Evolutionary conservation across 768 basidiomycete genomes (phyloP).

Genomic region (Lactarius sanguifluus): DNA sequence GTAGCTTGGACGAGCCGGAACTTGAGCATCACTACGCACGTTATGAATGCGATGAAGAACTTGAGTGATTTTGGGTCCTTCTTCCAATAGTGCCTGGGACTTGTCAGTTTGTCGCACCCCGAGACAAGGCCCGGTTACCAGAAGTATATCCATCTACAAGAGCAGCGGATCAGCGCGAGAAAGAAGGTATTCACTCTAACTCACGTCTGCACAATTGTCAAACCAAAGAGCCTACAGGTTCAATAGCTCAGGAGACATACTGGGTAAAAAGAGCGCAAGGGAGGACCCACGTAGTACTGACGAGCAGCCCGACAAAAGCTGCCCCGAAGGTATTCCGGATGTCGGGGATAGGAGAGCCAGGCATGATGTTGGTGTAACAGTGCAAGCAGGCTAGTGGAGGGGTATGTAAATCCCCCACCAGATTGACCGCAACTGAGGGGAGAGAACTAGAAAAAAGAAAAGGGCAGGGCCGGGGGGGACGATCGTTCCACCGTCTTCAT

Average conservation of each 20-base stretch:
- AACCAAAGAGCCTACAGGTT: background rate
- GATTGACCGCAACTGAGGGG: background rate
- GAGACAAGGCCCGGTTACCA: background rate
- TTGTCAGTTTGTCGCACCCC: background rate
- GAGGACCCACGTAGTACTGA: background rate
- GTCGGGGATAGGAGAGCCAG: background rate
- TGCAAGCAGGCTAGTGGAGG: background rate
- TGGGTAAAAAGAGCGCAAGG: background rate
- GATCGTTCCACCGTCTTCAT: background rate
- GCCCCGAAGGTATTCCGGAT: background rate
- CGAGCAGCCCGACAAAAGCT: background rate
- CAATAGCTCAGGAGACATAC: background rate
- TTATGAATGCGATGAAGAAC: background rate
- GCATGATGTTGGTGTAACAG: background rate
- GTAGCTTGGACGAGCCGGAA: background rate
- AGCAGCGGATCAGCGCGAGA: background rate
- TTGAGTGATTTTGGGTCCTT: background rate
- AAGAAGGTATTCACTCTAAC: background rate
- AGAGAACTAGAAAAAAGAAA: background rate
- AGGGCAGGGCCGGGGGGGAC: no score
- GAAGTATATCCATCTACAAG: background rate
- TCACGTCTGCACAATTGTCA: background rate
- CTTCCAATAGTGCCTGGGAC: background rate
- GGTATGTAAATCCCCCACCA: background rate
- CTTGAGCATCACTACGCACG: background rate